These are phyloP conservation scores for Trichoderma guizhouense DNA, from an alignment of 2,329 filamentous ascomycete species.

Conservation along the genomic window DNA sequence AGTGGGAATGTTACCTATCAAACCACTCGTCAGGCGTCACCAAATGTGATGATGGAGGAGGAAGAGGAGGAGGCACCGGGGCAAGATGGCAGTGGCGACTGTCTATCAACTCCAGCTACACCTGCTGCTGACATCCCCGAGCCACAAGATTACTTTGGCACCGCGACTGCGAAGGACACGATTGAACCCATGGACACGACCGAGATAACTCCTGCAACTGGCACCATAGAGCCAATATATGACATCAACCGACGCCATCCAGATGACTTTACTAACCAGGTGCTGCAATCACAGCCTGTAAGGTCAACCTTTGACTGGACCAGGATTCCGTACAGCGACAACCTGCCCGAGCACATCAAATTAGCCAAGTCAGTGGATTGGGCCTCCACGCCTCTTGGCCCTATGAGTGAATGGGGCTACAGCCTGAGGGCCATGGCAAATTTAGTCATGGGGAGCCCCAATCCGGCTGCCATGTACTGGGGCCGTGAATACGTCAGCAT, in stretches of 20 bases:
- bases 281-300: constrained; percentile 28
- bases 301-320: constrained; percentile 77
- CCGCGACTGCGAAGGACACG: constrained; percentile 23
- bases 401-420: constrained; percentile 69
- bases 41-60: constrained; percentile 32
- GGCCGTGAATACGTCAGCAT: constrained; percentile 64
- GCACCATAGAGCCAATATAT: constrained; percentile 7
- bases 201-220: not conserved
- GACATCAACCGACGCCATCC: constrained; percentile 33
- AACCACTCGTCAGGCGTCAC: constrained; percentile 38
- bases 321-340: constrained; percentile 59
- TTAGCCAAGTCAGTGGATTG: constrained; percentile 72
- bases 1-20: constrained; percentile 48
- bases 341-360: constrained; percentile 66
- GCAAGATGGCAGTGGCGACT: constrained; percentile 34
- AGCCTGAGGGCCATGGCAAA: constrained; percentile 77
- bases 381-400: constrained; percentile 68
- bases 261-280: constrained; percentile 42
- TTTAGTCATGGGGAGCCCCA: constrained; percentile 74
- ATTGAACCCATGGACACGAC: constrained; percentile 27
- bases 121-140: constrained; percentile 32
- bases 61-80: constrained; percentile 33
- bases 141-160: constrained; percentile 44
- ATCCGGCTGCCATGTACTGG: constrained; percentile 78
- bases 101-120: constrained; percentile 36